Evolutionary conservation across 2,329 filamentous ascomycete genomes (phyloP).

Genomic region (Arthrobotrys sphaeroides): DNA sequence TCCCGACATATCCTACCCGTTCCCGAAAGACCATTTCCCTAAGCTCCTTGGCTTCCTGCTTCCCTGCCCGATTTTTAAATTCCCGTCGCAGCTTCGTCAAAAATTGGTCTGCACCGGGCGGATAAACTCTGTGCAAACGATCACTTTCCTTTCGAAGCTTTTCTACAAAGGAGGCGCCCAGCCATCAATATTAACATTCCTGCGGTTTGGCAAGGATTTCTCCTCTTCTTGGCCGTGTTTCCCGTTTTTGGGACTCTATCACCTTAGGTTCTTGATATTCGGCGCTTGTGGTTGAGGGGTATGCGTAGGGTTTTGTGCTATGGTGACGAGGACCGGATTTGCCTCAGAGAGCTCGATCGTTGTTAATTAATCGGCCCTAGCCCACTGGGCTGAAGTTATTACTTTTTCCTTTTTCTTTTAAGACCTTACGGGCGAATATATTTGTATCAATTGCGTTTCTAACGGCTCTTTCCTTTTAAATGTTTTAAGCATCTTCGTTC

Average conservation of each 20-base stretch:
- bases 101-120: background rate
- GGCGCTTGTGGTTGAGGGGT: constrained; percentile 14
- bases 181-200: too few relatives aligned
- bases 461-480: background rate
- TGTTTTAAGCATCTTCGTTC: background rate
- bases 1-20: background rate
- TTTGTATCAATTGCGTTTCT: background rate
- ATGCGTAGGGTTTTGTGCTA: background rate
- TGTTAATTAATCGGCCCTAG: background rate
- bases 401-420: background rate
- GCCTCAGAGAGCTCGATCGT: constrained; percentile 2
- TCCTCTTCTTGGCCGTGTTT: background rate
- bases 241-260: background rate
- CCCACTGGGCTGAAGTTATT: too few relatives aligned
- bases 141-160: constrained; percentile 49
- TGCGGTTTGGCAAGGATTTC: constrained; percentile 17
- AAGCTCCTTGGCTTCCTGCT: background rate
- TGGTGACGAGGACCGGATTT: too few relatives aligned
- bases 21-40: background rate
- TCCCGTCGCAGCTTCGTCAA: constrained; percentile 36
- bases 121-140: background rate
- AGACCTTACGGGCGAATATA: too few relatives aligned
- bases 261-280: constrained; percentile 8
- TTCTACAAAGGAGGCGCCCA: constrained; percentile 4
- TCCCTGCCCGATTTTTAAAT: constrained; percentile 18